Evolutionary conservation across 2,329 filamentous ascomycete genomes (phyloP), one percentile per base, ranked within the genome.

Genomic region (Cercospora beticola): DNA sequence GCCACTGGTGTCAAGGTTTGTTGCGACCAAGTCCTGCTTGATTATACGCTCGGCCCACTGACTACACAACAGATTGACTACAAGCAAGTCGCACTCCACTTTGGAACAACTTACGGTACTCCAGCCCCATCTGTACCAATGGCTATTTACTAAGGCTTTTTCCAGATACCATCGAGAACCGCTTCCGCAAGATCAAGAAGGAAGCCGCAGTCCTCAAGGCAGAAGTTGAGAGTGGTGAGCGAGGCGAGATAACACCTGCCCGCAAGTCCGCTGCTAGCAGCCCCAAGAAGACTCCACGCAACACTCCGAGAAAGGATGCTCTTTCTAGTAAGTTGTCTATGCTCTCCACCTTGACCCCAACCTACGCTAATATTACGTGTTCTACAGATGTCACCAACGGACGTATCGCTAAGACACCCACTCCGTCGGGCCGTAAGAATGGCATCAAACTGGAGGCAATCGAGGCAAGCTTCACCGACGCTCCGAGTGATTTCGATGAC

Each of bases 171-270:
- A 80, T 86, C 26, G 81, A 86, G 68, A 79, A 79, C 54, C 80
- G 79, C 2, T 80, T 86, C 40, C 81, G 83, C 54, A 79, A 78
- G 57, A 81, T 80, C 68, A 84, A 83, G 59, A 80, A 80, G 59
- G 60, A 76, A 0, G 82, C 83, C 0, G 74, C 76, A 0, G 69
- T 73, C 16, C 74, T 75, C 56, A 75, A 76, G 66, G 70, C 70
- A 7, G 75, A 74, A 33, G 70, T 74, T 40, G 64, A 73, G 30
- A 68, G 69, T 52, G 75, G 74, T 31, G 70, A 72, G 54, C 71
- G 70, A 7, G 65, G 62, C 56, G 73, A 74, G 30, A 59, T 72
- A 2, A 64, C 70, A 23, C 62, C 66, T 21, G 49, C 62, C 3
- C 65, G 66, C 33, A 69, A 67, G 33, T 70, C 67, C 18, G 31